Evolutionary conservation across 2,329 filamentous ascomycete species (phyloP), one percentile per base, ranked within the genome.

Genomic region (Ceratocystis alfenasii): DNA sequence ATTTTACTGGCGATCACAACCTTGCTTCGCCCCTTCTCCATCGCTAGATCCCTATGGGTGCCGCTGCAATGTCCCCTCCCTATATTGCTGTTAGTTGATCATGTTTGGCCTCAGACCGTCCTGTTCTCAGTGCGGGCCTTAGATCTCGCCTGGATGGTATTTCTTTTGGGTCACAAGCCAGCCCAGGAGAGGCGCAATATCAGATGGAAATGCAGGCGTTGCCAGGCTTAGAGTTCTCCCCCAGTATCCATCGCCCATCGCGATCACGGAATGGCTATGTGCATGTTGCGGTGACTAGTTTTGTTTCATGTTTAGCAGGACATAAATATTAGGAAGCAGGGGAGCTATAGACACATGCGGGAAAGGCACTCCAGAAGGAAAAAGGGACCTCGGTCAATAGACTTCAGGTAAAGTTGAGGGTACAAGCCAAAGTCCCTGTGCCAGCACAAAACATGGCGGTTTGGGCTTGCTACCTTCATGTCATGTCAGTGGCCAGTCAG

Each of bases 281-380:
- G 25, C 53, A 57, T 30, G 28, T 57, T 33, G 28, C 3, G 15
- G 12, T 59, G 33, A 33, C 6, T 59, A 59, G 53, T 59, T 59
- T 30, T 59, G 53, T 59, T 59, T 59, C 53, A 59, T 33, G 53
- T 59, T 33, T 30, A 33, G 53, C 48, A 59, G 28, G 25, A 59
- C 12, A 17, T 59, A 4, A 59, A 17, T 17, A 59, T 53, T 25
- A 6, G 53, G 8, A 30, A 8, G 8, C 28, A 30, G 3, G 15
- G 53, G n/a, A n/a, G 4, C 28, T n/a, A 36, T 59, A 17, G 25
- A 41, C 36, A 41, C 36, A 41, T 10, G 33, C 8, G 50, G 17
- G 15, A 30, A 25, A 28, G 25, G 46, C 46, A 7, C 5, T n/a
- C 15, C 46, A 22, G 17, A 3, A 50, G 46, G 46, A 50, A 22